Evolutionary conservation across 73 alveolate species (phyloP).

Genomic region (Breviolum minutum): DNA sequence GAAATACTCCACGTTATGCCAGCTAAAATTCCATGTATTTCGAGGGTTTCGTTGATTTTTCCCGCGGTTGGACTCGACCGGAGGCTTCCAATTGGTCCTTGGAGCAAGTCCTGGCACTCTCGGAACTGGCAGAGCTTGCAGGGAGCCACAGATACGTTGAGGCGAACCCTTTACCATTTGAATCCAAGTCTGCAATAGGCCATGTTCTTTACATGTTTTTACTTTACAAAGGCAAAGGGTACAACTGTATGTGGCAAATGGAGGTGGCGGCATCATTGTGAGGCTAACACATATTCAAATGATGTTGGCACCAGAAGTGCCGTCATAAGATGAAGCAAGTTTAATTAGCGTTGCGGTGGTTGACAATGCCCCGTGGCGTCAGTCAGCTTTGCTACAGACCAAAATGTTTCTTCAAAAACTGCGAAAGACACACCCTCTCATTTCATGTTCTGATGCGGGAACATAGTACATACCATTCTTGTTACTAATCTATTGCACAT

Average conservation of each 20-base stretch:
- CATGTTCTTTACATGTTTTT: not conserved
- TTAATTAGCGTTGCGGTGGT: constrained; percentile 69
- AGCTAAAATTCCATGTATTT: not conserved
- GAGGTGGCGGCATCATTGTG: not conserved
- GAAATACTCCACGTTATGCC: no score
- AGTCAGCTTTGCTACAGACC: constrained; percentile 56
- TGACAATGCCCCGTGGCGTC: constrained; percentile 28
- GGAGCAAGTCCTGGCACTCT: constrained; percentile 84
- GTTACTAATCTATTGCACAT: not conserved
- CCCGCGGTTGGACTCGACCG: not conserved
- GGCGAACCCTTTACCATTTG: not conserved
- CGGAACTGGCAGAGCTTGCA: constrained; percentile 49
- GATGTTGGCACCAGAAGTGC: constrained; percentile 7
- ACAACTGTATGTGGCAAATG: no score
- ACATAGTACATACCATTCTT: no score
- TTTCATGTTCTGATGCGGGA: not conserved
- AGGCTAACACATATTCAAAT: not conserved
- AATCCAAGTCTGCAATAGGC: no score
- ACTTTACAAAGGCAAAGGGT: no score
- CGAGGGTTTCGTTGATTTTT: not conserved
- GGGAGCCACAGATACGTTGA: not conserved
- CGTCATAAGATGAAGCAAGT: constrained; percentile 21
- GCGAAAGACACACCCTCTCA: not conserved
- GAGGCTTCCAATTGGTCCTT: constrained; percentile 69
- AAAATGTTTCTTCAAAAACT: not conserved